Base-by-base conservation (phyloP, 2,329 filamentous ascomycete genomes). In the Claviceps digitariae region DNA sequence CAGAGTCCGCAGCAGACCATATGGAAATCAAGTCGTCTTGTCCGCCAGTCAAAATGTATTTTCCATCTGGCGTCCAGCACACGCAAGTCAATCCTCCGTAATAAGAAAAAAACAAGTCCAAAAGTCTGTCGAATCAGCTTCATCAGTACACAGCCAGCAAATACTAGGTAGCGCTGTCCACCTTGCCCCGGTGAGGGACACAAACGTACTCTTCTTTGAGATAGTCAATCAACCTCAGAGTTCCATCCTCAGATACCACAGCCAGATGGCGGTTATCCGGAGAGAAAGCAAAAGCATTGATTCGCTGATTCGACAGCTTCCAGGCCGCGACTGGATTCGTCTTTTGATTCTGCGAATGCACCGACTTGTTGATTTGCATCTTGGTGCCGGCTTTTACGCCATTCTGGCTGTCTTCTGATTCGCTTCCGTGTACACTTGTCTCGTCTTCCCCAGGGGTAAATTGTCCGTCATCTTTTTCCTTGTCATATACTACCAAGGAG, bases 1-100 rank as follows among this genome's bases (percentile, higher is more conserved):
- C 81, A 47, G 82, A 83, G 62, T 97, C 93, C 43, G 83, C 78
- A 40, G 95, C 76, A 17, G 85, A 93, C 93, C 93, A 98, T 60
- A 98, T 96, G 0, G 90, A 94, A 13, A 98, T 86, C 10, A 97
- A 74, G 66, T 98, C 93, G 66, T 98, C 93, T 69, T 97, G 91
- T 4, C 93, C 90, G 51, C 93, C 93, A 0, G 93, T 96, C 20
- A 98, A 75, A 51, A 98, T 83, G 67, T 97, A 98, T 66, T 94
- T 91, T 51, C 90, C 90, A 64, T 98, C 93, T 10, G 93, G 93
- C 7, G 91, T 96, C 93, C 93, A 98, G 70, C 89, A 95, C 2
- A 96, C 90, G 64, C 90, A 95, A 46, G 86, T 86, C 56, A 98
- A 77, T 3, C 89, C 91, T 48, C 93, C 93, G 62, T 96, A 98